Percentiles rank a stretch among this genome's conserved stretches.
Evolutionary conservation across 208 protist species (phyloP).

Genomic region (Trypanosoma congolense): DNA sequence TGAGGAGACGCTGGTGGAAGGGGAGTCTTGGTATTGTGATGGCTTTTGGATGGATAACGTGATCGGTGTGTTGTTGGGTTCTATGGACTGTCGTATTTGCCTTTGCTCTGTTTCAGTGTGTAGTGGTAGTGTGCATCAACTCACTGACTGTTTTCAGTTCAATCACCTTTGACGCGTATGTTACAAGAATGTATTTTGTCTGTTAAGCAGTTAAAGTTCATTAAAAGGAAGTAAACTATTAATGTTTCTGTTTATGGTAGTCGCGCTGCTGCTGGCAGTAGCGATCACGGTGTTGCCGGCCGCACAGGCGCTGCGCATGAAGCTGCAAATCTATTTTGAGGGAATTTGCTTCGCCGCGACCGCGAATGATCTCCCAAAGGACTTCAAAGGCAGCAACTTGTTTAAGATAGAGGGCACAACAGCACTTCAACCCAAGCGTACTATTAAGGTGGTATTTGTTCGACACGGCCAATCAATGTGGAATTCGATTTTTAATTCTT

Average conservation of each 20-base stretch:
- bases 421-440: slow-evolving; percentile 37
- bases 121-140: no score
- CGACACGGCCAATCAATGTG: slow-evolving; percentile 92
- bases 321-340: slow-evolving; percentile 46
- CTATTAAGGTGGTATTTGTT: slow-evolving; percentile 86
- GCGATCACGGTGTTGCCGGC: slow-evolving; percentile 36
- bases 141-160: no score
- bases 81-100: no score
- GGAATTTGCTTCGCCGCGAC: slow-evolving; percentile 55
- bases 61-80: not conserved
- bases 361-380: slow-evolving; percentile 67
- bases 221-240: not conserved
- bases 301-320: slow-evolving; percentile 39
- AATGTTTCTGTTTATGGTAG: slow-evolving; percentile 78
- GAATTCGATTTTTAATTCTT: slow-evolving; percentile 89
- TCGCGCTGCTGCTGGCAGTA: slow-evolving; percentile 46
- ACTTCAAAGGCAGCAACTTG: slow-evolving; percentile 65
- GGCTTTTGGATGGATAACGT: not conserved
- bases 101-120: no score
- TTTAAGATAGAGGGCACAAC: slow-evolving; percentile 35
- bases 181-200: not conserved
- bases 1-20: not conserved
- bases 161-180: no score
- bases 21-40: not conserved
- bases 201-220: not conserved